Base-by-base conservation (phyloP, 345 rosid genomes). In the Hypericum perforatum region DNA sequence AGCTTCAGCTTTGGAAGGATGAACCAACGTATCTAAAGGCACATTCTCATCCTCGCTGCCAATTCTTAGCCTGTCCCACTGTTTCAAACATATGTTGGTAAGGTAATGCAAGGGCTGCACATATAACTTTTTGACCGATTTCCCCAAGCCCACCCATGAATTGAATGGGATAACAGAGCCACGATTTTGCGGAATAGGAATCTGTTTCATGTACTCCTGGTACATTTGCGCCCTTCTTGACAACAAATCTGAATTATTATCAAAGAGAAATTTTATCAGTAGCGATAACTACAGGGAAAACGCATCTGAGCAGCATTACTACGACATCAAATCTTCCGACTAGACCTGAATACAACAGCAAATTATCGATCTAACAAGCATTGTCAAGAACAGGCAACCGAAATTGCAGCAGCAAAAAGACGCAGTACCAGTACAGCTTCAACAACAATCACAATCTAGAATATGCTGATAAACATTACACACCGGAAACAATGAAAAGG, bases 61-160 rank as follows among this genome's bases (percentile, higher is more conserved):
- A 9, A 70, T 16, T 64, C 87, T 79, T 64, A 70, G 51, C 42
- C 73, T 72, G 66, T 92, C 97, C 98, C 95, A 85, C 52, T 65
- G 80, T 47, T 66, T 80, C 50, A 88, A 70, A 11, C 65, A 76
- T 56, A 69, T 58, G 62, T 88, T 88, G 8, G 96, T 85, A 37
- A 79, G 83, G 77, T 79, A 92, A 82, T 88, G 98, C 64, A 92
- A 63, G 14, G 98, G 97, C 42, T 92, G 98, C 62, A 68, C 71
- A 47, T 88, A 88, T 14, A 88, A 61, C 47, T 70, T 66, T 66
- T 92, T 88, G 48, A 92, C 59, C 8, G 98, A 88, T 22, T 58
- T 74, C 59, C 91, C 82, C 60, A 92, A 63, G 29, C 82, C 97
- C 63, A 73, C 57, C 98, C 97, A 88, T 0, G 89, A 63, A 11